Conservation (phyloP, 768 basidiomycete genomes). For the Filobasidium wieringae region DNA sequence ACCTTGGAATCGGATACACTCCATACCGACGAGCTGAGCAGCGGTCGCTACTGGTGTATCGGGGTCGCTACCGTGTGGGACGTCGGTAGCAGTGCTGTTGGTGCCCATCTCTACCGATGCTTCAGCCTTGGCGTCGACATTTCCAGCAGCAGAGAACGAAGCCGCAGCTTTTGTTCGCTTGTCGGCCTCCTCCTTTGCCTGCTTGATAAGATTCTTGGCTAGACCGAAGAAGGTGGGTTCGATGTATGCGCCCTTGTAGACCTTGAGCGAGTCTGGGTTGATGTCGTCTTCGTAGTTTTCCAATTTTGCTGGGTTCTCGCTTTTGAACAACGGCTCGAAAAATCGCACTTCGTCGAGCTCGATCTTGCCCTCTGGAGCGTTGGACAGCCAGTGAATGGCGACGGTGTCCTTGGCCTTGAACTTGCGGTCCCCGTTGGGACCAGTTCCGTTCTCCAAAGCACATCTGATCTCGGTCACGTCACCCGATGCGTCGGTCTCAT, state of each 20-base stretch:
- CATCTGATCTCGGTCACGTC: constrained; percentile 68
- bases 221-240: constrained; percentile 83
- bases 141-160: constrained; percentile 1
- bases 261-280: constrained; percentile 65
- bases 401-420: constrained; percentile 63
- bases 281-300: constrained; percentile 75
- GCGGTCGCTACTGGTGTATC: constrained; percentile 59
- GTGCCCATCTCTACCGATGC: constrained; percentile 10
- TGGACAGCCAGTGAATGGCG: constrained; percentile 92
- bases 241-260: constrained; percentile 66
- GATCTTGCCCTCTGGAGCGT: constrained; percentile 54
- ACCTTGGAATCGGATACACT: constrained; percentile 92
- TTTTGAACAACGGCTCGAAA: constrained; percentile 88
- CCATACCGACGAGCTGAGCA: constrained; percentile 73
- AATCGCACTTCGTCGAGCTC: constrained; percentile 76
- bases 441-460: constrained; percentile 55
- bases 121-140: constrained; percentile 49
- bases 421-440: constrained; percentile 39
- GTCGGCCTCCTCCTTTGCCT: constrained; percentile 49
- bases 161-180: constrained; percentile 44
- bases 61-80: constrained; percentile 15
- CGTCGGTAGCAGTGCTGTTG: constrained; percentile 4
- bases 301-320: constrained; percentile 64
- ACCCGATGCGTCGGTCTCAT: constrained; percentile 63
- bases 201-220: constrained; percentile 54